Evolutionary conservation across 2,329 filamentous ascomycete genomes (phyloP).

Genomic region (Neoscytalidium dimidiatum): DNA sequence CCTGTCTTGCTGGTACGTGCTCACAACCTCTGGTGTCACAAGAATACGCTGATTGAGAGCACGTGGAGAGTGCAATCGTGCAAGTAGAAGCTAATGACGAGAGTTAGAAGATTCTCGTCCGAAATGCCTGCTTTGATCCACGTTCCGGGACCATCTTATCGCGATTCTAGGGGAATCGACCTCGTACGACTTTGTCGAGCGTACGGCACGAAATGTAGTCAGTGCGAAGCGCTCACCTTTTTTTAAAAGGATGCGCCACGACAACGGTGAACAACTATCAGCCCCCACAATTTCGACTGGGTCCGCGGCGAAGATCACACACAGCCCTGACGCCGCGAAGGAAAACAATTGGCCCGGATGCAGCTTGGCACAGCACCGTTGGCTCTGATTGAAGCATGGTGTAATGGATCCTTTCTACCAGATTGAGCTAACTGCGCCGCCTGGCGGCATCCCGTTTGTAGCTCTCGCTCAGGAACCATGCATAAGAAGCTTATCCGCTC

Average conservation of each 20-base stretch:
- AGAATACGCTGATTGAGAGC: too few relatives aligned
- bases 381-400: not conserved
- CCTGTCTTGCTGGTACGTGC: too few relatives aligned
- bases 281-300: constrained; percentile 11
- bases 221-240: constrained; percentile 12
- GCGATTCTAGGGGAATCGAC: not conserved
- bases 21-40: too few relatives aligned
- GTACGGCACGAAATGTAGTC: not conserved
- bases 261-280: constrained; percentile 14
- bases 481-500: not conserved
- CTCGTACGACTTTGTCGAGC: not conserved
- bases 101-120: not conserved
- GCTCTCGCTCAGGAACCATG: not conserved
- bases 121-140: too few relatives aligned
- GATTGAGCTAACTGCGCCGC: not conserved
- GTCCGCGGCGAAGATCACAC: constrained; percentile 11
- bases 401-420: constrained; percentile 6
- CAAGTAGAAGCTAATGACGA: too few relatives aligned
- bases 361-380: constrained; percentile 1
- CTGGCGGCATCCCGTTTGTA: constrained; percentile 3
- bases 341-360: not conserved
- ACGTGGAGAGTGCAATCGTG: too few relatives aligned
- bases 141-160: too few relatives aligned
- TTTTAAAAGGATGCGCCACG: constrained; percentile 5
- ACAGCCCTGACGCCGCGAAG: not conserved